Evolutionary conservation across 129 eudicot genomes (phyloP), one percentile per base, ranked within the genome.

Genomic region (Pseudognaphalium luteoalbum): DNA sequence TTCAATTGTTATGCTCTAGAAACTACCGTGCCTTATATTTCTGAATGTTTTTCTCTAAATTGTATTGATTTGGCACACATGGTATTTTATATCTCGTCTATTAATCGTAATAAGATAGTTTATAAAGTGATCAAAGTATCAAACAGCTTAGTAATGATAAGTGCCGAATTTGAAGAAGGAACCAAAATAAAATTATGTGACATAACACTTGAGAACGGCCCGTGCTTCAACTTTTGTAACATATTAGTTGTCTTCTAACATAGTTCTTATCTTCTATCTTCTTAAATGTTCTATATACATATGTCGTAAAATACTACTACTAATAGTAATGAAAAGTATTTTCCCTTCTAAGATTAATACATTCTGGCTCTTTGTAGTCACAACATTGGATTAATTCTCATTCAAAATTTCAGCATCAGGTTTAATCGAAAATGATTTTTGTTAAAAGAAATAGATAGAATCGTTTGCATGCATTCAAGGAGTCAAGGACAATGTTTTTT

Each of bases 161-260:
- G 2, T 63, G 28, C 19, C 6, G 2, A 17, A 17, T n/a, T 61
- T 15, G 35, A 19, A 39, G 0, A 74, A 37, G 60, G 56, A 67
- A 39, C 59, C 15, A 57, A 39, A 25, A 39, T 29, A 21, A 54
- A 77, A 32, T 77, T 56, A 62, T 75, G 62, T 62, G 29, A 75
- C 39, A 63, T 8, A 22, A 57, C 51, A 28, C 4, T 61, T 22
- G 16, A 25, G 17, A 73, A 35, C 22, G 22, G 3, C 47, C 22
- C 4, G 20, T 16, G 47, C 33, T 28, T 29, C 17, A 19, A 28
- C 39, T 56, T 57, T 66, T 7, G 21, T 35, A 34, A 52, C 25
- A 16, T 20, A 34, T 32, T 19, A 19, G 4, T 14, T 51, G 12
- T 62, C 3, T 28, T 66, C 20, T 54, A 51, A 51, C 54, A 51